Evolutionary conservation across 768 basidiomycete species (phyloP).

Genomic region (Vararia minispora): DNA sequence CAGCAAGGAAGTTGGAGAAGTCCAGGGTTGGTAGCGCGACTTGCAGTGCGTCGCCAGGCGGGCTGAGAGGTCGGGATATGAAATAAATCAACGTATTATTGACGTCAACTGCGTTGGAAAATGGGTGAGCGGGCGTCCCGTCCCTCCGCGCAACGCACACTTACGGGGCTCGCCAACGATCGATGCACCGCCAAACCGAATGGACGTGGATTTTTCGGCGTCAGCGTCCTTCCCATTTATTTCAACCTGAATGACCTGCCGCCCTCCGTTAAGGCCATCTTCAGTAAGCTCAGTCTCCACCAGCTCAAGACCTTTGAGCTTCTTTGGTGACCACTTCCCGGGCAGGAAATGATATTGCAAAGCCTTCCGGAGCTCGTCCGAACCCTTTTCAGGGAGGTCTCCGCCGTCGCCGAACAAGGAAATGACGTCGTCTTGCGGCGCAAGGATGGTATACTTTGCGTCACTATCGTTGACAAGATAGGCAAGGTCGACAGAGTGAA

Average conservation of each 20-base stretch:
- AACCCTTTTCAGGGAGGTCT: slow-evolving; percentile 54
- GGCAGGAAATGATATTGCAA: slow-evolving; percentile 90
- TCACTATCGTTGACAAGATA: slow-evolving; percentile 61
- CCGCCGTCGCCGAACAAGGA: slow-evolving; percentile 35
- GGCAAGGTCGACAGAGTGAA: slow-evolving; percentile 73
- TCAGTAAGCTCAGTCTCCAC: slow-evolving; percentile 73
- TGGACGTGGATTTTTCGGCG: slow-evolving; percentile 38
- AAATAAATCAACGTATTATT: slow-evolving; percentile 85
- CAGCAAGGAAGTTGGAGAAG: slow-evolving; percentile 83
- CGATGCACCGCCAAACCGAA: slow-evolving; percentile 77
- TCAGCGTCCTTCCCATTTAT: slow-evolving; percentile 44
- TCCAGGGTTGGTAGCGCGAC: slow-evolving; percentile 76
- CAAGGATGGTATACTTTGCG: slow-evolving; percentile 77
- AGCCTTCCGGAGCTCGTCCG: slow-evolving; percentile 56
- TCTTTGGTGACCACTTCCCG: slow-evolving; percentile 59
- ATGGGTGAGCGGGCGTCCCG: slow-evolving; percentile 2
- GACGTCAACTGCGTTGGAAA: slow-evolving; percentile 40
- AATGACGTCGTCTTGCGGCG: slow-evolving; percentile 81
- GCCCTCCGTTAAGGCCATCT: slow-evolving; percentile 52
- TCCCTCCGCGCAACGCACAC: slow-evolving; percentile 16
- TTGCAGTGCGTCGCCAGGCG: slow-evolving; percentile 72
- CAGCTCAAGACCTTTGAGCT: slow-evolving; percentile 64
- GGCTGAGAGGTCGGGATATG: slow-evolving; percentile 69
- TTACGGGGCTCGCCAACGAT: slow-evolving; percentile 69
- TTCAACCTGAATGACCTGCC: slow-evolving; percentile 60